Conservation (phyloP, 2,329 filamentous ascomycete species). For the Corniculantispora saksenae region DNA sequence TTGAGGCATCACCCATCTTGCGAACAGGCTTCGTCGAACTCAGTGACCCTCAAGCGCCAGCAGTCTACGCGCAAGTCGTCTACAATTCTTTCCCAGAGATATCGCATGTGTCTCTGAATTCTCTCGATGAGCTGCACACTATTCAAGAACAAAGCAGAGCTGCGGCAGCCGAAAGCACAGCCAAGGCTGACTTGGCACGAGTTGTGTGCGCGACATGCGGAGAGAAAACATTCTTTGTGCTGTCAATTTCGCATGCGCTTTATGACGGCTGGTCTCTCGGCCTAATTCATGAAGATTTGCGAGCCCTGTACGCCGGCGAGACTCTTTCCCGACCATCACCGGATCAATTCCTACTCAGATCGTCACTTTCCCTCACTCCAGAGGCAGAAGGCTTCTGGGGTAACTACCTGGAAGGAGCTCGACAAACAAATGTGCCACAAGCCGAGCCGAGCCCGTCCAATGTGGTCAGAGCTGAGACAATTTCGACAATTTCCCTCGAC, state of each 20-base stretch:
- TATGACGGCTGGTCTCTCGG: conserved; percentile 87
- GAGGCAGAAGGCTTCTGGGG: conserved; percentile 65
- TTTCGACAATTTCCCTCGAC: conserved; percentile 17
- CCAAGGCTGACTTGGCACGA: conserved; percentile 47
- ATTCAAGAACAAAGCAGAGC: conserved; percentile 24
- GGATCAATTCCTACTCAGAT: conserved; percentile 49
- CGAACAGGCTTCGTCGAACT: conserved; percentile 73
- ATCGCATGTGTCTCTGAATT: conserved; percentile 26
- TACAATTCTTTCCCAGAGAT: conserved; percentile 28
- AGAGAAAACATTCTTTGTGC: conserved; percentile 45
- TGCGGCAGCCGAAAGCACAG: conserved; percentile 38
- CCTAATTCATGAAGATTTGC: conserved; percentile 71
- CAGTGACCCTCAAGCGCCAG: conserved; percentile 56
- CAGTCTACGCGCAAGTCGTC: conserved; percentile 53
- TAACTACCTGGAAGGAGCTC: conserved; percentile 59
- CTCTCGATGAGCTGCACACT: conserved; percentile 35
- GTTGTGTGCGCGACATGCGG: conserved; percentile 43
- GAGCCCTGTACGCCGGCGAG: conserved; percentile 58
- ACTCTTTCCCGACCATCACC: conserved; percentile 47
- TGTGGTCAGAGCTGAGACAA: conserved; percentile 22
- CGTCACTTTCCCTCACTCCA: conserved; percentile 23
- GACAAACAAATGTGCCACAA: conserved; percentile 36
- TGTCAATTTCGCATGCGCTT: conserved; percentile 82
- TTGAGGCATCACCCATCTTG: conserved; percentile 66
- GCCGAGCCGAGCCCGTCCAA: not conserved